These are phyloP conservation scores for Chalciporus chontae DNA, from an alignment of 768 basidiomycete genomes.

Conservation along the genomic window DNA sequence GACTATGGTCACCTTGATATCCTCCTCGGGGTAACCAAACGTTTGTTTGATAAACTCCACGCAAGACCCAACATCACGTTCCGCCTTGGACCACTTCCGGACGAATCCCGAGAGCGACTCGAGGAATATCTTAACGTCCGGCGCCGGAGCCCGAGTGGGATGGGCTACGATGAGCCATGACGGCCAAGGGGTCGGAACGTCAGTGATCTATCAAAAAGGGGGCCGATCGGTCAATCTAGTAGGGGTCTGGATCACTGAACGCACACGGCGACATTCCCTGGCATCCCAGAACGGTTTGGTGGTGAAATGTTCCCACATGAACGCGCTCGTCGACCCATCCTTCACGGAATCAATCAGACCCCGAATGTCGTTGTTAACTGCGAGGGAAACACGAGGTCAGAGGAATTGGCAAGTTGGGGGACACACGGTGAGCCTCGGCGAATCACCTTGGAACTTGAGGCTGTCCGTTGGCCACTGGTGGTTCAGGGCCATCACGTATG, in stretches of 20 bases:
- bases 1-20: conserved; percentile 58
- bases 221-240: too few relatives aligned
- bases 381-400: too few relatives aligned
- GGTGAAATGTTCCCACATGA: conserved; percentile 96
- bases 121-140: conserved; percentile 58
- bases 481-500: conserved; percentile 88
- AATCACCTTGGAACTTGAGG: conserved; percentile 68
- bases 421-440: too few relatives aligned
- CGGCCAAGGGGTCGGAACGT: conserved; percentile 92
- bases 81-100: conserved; percentile 55
- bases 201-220: conserved; percentile 56
- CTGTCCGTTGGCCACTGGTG: conserved; percentile 72
- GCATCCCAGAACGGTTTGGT: conserved; percentile 78
- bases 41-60: conserved; percentile 72
- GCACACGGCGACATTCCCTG: conserved; percentile 79
- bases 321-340: conserved; percentile 81
- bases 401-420: too few relatives aligned
- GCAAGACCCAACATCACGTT: conserved; percentile 48
- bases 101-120: conserved; percentile 61
- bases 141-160: conserved; percentile 53
- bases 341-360: conserved; percentile 86
- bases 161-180: conserved; percentile 95
- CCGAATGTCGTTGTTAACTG: conserved; percentile 80
- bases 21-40: conserved; percentile 80
- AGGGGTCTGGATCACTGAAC: conserved; percentile 24